Percentiles rank a stretch among this genome's conserved stretches.
Conservation (phyloP, 768 basidiomycete species). For the Aureoboletus auriporus region DNA sequence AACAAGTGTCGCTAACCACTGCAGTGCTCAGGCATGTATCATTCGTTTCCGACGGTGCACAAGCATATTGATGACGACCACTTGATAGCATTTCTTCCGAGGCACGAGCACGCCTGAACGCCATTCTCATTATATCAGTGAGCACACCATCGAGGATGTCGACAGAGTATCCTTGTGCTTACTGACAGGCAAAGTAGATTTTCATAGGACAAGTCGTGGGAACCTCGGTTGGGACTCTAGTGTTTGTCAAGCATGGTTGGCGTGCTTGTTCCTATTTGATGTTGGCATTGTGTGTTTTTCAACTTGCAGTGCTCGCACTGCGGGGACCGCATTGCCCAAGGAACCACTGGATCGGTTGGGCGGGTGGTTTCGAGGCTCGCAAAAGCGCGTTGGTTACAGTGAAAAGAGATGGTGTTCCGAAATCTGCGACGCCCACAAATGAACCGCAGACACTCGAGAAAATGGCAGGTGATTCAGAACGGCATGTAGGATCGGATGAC, state of each 20-base stretch:
- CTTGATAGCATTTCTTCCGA: slow-evolving; percentile 30
- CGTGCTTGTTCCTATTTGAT: slow-evolving; percentile 57
- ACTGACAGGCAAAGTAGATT: slow-evolving; percentile 25
- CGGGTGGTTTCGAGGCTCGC: slow-evolving; percentile 48
- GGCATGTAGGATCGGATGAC: too few species aligned
- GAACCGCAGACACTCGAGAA: slow-evolving; percentile 6
- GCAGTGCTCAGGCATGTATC: slow-evolving; percentile 49
- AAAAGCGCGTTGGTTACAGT: slow-evolving; percentile 32
- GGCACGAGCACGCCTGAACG: slow-evolving; percentile 72
- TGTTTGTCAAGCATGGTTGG: slow-evolving; percentile 73
- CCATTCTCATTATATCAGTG: slow-evolving; percentile 68
- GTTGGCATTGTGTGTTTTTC: slow-evolving; percentile 54
- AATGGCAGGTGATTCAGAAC: not conserved
- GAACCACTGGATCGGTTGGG: slow-evolving; percentile 58
- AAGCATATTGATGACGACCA: slow-evolving; percentile 5
- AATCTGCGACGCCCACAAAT: not conserved
- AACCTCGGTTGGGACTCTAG: slow-evolving; percentile 65
- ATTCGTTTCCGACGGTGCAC: not conserved
- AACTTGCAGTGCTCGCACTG: slow-evolving; percentile 51
- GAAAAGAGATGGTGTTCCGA: not conserved
- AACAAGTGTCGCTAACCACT: slow-evolving; percentile 63
- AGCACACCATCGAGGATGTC: slow-evolving; percentile 12
- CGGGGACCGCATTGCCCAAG: slow-evolving; percentile 61
- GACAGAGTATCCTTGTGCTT: not conserved
- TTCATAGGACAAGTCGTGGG: slow-evolving; percentile 84